A percentile compares a stretch with the other conserved stretches of the same genome.
Conservation (phyloP, 768 basidiomycete genomes). For the Agaricus bisporus region DNA sequence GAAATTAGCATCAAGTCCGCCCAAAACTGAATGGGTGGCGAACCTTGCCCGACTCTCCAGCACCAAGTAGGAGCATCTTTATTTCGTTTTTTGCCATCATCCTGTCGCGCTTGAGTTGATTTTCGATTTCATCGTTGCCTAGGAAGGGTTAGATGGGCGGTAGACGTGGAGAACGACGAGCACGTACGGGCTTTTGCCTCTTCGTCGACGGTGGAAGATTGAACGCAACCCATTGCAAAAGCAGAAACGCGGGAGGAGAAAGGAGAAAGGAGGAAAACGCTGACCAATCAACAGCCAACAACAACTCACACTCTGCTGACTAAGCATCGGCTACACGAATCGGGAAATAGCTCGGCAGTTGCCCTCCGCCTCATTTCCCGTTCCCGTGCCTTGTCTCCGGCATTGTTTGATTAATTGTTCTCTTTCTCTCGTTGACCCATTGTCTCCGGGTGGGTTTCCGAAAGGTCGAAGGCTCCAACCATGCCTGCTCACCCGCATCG, state of each 20-base stretch:
- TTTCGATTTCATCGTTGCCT: constrained; percentile 95
- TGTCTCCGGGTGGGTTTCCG: too few relatives aligned
- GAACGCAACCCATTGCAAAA: constrained; percentile 62
- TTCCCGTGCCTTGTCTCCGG: too few relatives aligned
- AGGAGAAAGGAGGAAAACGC: constrained; percentile 5
- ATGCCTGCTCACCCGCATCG: too few relatives aligned
- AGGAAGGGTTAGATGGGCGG: not conserved
- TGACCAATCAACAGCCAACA: not conserved
- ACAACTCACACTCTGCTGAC: constrained; percentile 1
- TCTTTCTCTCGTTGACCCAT: too few relatives aligned
- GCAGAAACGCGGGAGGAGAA: not conserved
- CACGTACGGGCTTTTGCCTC: constrained; percentile 80
- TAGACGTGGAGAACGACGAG: not conserved
- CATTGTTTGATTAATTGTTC: too few relatives aligned
- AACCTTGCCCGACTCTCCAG: constrained; percentile 96
- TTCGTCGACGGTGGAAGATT: constrained; percentile 64
- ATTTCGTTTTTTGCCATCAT: constrained; percentile 91
- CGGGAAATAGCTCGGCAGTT: not conserved
- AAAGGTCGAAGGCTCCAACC: too few relatives aligned
- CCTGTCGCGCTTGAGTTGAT: constrained; percentile 82
- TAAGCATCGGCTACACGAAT: not conserved
- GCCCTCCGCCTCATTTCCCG: not conserved
- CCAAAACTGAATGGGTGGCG: constrained; percentile 12
- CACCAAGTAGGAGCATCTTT: constrained; percentile 93
- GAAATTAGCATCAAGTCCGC: not conserved